phyloP scores from a whole-genome alignment of 2,329 filamentous ascomycete genomes.

The Mollisia scopiformis region DNA sequence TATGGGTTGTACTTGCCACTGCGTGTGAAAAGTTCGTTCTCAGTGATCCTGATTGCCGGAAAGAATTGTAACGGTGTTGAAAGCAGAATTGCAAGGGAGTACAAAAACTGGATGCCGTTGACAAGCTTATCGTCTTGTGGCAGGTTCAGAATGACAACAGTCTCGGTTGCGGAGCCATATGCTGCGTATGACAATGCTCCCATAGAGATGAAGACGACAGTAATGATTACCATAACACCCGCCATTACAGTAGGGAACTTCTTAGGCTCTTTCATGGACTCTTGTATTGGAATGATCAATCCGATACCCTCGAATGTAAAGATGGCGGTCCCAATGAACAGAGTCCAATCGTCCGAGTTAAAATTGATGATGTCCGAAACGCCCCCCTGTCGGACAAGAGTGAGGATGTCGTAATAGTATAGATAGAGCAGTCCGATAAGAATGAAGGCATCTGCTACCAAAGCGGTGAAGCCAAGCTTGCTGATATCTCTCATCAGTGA shows the following conservation, averaged over 20 bases:
- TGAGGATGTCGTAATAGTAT: constrained; percentile 92
- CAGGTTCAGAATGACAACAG: constrained; percentile 93
- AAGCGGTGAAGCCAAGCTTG: constrained; percentile 92
- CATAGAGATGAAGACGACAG: constrained; percentile 85
- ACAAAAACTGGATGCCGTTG: constrained; percentile 94
- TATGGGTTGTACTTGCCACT: constrained; percentile 98
- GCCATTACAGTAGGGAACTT: constrained; percentile 91
- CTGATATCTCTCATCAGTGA: constrained; percentile 95
- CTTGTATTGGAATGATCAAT: constrained; percentile 96
- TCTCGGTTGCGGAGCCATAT: constrained; percentile 93
- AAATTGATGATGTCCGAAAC: constrained; percentile 87
- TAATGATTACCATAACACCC: constrained; percentile 93
- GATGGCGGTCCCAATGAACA: constrained; percentile 98
- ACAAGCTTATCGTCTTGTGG: constrained; percentile 95
- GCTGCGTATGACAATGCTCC: constrained; percentile 94
- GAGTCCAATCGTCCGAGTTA: constrained; percentile 89
- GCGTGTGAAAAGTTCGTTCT: constrained; percentile 89
- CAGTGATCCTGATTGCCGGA: constrained; percentile 94
- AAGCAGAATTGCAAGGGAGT: constrained; percentile 95
- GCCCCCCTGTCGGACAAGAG: constrained; percentile 72
- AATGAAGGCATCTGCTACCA: constrained; percentile 94
- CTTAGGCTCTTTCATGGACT: constrained; percentile 88
- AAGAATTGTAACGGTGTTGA: constrained; percentile 97
- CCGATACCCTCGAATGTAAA: constrained; percentile 99
- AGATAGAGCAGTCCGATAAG: constrained; percentile 89